Conservation (phyloP, 306 rosid species). For the Prunus armeniaca region DNA sequence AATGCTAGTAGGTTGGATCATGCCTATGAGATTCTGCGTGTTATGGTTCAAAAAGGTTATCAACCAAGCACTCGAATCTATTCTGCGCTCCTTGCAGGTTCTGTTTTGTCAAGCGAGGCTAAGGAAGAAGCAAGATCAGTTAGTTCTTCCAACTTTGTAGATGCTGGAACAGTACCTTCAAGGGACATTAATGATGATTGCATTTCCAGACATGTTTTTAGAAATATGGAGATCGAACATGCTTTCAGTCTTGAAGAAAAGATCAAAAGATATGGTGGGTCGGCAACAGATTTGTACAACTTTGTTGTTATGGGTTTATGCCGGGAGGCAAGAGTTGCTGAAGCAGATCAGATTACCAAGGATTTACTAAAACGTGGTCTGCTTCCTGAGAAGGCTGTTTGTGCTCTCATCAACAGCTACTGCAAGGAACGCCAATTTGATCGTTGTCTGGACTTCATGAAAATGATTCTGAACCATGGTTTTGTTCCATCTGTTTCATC, state of each 20-base stretch:
- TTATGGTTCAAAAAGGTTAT: not conserved
- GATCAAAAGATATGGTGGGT: slow-evolving; percentile 1
- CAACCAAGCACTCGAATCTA: not conserved
- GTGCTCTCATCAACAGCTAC: not conserved
- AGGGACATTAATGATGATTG: not conserved
- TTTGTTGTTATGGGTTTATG: not conserved
- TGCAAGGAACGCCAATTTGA: not conserved
- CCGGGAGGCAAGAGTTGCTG: slow-evolving; percentile 2
- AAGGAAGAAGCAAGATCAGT: not conserved
- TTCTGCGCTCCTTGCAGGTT: not conserved
- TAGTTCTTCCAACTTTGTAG: not conserved
- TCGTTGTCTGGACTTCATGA: slow-evolving; percentile 2
- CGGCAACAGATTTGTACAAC: not conserved
- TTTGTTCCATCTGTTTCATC: not conserved
- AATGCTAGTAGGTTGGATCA: not conserved
- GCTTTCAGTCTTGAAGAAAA: slow-evolving; percentile 9
- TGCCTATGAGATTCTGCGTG: slow-evolving; percentile 1
- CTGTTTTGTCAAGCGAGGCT: not conserved
- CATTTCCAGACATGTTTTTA: not conserved
- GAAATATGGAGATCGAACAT: slow-evolving; percentile 3
- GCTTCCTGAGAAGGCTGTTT: not conserved
- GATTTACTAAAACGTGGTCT: not conserved
- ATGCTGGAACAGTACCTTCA: not conserved
- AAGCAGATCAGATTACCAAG: not conserved
- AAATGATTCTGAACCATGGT: not conserved